Evolutionary conservation across 805 yeast genomes (phyloP).

Genomic region (Saccharomycopsis sp.): DNA sequence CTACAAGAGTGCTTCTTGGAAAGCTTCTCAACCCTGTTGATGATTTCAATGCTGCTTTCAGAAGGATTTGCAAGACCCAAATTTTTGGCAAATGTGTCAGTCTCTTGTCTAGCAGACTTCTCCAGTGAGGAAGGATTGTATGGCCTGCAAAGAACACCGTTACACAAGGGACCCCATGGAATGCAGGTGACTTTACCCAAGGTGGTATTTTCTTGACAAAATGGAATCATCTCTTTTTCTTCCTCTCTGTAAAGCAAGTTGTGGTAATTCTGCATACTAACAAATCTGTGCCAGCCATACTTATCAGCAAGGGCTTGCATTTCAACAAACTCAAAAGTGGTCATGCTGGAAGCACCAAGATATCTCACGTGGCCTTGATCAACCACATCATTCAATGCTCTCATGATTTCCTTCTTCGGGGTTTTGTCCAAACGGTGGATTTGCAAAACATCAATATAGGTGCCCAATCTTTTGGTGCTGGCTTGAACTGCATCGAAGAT

Average conservation of each 20-base stretch:
- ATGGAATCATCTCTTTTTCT: conserved; percentile 53
- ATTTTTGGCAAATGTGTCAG: background rate
- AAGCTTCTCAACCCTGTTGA: conserved; percentile 45
- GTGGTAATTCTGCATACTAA: conserved; percentile 50
- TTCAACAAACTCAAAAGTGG: conserved; percentile 43
- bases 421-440: conserved; percentile 47
- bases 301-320: conserved; percentile 49
- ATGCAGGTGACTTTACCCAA: conserved; percentile 37
- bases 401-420: conserved; percentile 47
- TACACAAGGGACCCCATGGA: conserved; percentile 55
- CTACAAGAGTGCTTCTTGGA: conserved; percentile 38
- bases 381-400: conserved; percentile 44
- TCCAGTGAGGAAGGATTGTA: background rate
- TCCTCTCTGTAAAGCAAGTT: conserved; percentile 52
- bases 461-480: conserved; percentile 40
- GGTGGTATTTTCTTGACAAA: conserved; percentile 36
- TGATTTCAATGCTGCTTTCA: conserved; percentile 29
- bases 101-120: conserved; percentile 1
- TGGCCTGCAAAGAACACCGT: conserved; percentile 42
- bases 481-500: conserved; percentile 36
- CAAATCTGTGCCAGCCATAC: conserved; percentile 47
- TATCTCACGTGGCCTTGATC: conserved; percentile 40
- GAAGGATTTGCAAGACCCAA: conserved; percentile 20
- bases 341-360: conserved; percentile 58
- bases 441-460: conserved; percentile 47